Evolutionary conservation across 768 basidiomycete species (phyloP).

Genomic region (Cystobasidium tubakii): DNA sequence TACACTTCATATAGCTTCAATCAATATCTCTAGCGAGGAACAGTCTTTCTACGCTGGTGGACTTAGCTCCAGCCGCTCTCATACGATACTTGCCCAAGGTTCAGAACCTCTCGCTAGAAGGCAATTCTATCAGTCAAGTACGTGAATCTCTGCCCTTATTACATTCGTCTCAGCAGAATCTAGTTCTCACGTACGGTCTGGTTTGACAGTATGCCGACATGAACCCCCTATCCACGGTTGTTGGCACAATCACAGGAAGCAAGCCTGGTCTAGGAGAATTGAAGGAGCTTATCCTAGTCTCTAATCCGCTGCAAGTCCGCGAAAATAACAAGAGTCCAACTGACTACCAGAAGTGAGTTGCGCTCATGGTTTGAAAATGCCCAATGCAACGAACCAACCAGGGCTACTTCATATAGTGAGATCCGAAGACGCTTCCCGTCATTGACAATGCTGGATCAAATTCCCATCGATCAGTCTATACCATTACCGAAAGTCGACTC

Average conservation of each 20-base stretch:
- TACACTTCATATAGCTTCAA: conserved; percentile 50
- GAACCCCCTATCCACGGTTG: conserved; percentile 41
- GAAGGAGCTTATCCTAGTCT: conserved; percentile 63
- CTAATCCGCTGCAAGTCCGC: conserved; percentile 66
- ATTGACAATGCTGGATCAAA: conserved; percentile 74
- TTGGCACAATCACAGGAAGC: conserved; percentile 39
- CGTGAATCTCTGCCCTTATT: conserved; percentile 1
- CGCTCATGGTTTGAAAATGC: not conserved
- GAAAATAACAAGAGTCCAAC: conserved; percentile 59
- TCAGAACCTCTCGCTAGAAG: conserved; percentile 70
- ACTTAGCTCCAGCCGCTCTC: conserved; percentile 57
- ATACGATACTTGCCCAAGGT: conserved; percentile 71
- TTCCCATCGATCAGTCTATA: conserved; percentile 56
- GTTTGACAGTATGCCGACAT: conserved; percentile 32
- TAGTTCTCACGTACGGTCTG: not conserved
- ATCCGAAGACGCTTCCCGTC: conserved; percentile 73
- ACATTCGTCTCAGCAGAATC: not conserved
- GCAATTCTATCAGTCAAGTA: conserved; percentile 60
- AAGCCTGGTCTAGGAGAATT: conserved; percentile 47
- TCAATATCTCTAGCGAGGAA: conserved; percentile 81
- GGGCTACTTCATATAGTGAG: conserved; percentile 55
- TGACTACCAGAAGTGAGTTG: conserved; percentile 65
- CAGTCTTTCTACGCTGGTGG: conserved; percentile 59
- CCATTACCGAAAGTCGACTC: conserved; percentile 58
- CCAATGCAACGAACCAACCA: not conserved